A percentile compares a stretch with the other conserved stretches of the same genome.
These are phyloP conservation scores for Musa troglodytarum DNA, from an alignment of 176 grass and related monocot species.

Conservation along the genomic window DNA sequence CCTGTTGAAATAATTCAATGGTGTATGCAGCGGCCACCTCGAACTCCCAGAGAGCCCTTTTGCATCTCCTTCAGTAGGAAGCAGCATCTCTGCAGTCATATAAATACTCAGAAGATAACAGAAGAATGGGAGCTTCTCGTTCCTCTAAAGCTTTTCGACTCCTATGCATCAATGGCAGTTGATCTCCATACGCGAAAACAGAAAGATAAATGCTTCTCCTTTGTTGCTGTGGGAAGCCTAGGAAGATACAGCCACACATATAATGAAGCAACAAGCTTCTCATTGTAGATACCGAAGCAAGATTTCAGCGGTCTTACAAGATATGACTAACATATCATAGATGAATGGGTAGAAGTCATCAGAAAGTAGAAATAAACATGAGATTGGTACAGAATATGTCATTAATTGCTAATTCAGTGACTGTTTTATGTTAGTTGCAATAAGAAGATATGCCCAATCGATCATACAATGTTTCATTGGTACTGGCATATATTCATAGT, in stretches of 20 bases:
- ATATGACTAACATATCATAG: neutral
- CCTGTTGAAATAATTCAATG: neutral
- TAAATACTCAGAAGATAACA: conserved; percentile 9
- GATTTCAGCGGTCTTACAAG: neutral
- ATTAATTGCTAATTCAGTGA: neutral
- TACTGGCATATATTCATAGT: neutral
- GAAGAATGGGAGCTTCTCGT: neutral
- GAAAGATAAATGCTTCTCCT: neutral
- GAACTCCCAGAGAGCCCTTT: conserved; percentile 17
- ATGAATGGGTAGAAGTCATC: neutral
- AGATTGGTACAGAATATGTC: neutral
- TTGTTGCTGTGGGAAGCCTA: neutral
- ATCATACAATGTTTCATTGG: neutral
- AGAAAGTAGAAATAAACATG: neutral
- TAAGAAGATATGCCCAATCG: neutral
- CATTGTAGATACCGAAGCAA: neutral
- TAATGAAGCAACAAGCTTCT: neutral
- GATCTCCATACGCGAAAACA: neutral
- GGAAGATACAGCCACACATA: neutral
- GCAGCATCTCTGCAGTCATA: neutral
- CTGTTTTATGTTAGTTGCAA: neutral
- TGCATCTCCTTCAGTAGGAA: neutral
- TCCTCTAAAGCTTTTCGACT: neutral
- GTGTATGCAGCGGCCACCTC: conserved; percentile 1
- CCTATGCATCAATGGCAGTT: neutral